A percentile compares a stretch with the other conserved stretches of the same genome.
Evolutionary conservation across 2,329 filamentous ascomycete species (phyloP).

Genomic region (Scedosporium apiospermum): DNA sequence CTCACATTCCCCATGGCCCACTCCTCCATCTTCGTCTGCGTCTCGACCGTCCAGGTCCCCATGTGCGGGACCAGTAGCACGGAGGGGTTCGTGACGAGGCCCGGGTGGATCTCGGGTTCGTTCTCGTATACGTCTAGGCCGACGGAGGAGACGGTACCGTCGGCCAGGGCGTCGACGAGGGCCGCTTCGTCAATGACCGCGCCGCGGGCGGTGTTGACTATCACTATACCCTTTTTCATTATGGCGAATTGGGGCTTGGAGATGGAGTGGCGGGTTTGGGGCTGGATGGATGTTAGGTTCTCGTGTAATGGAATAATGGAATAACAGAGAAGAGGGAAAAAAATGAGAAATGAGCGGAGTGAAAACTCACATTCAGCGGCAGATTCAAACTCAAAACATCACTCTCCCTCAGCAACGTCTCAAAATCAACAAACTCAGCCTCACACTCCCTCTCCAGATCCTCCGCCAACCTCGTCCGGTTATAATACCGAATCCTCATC

Average conservation of each 20-base stretch:
- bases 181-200: conserved; percentile 76
- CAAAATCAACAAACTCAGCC: conserved; percentile 62
- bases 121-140: conserved; percentile 79
- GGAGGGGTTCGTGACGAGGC: conserved; percentile 58
- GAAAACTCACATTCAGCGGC: conserved; percentile 61
- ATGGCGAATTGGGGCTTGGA: conserved; percentile 58
- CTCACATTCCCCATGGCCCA: conserved; percentile 65
- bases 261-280: conserved; percentile 66
- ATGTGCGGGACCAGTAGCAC: conserved; percentile 76
- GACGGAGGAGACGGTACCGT: conserved; percentile 58
- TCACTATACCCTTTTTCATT: conserved; percentile 70
- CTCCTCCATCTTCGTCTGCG: conserved; percentile 59
- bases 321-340: not conserved
- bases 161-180: conserved; percentile 62
- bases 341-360: not conserved
- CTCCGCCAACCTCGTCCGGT: conserved; percentile 50
- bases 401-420: conserved; percentile 57
- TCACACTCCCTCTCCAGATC: conserved; percentile 42
- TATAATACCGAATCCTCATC: conserved; percentile 68
- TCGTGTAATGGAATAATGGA: not conserved
- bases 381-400: conserved; percentile 76
- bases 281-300: conserved; percentile 19
- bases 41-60: conserved; percentile 71
- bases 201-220: conserved; percentile 76
- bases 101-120: conserved; percentile 67